Base-by-base conservation (phyloP, 257 asterid genomes). In the Agastache rugosa region DNA sequence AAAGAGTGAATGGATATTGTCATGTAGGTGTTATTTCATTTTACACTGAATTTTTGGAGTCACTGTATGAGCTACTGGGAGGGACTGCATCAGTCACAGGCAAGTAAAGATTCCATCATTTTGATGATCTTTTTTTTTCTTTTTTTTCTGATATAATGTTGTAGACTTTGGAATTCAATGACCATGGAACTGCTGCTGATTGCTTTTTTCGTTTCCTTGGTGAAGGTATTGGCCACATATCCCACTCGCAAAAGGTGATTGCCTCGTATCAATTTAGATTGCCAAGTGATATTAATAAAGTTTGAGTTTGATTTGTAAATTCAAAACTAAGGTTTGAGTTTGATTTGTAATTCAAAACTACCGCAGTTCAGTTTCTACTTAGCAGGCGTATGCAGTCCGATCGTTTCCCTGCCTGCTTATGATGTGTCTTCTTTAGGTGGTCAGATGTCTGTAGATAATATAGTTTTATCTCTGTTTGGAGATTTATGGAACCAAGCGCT, bases 71-170 rank as follows among this genome's bases (percentile, higher is more conserved):
- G 79, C 86, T 85, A 35, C 63, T 92, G 67, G 95, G 86, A 76
- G 97, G 93, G 75, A 81, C 82, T 77, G 97, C 97, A 47, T 86
- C 91, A 34, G 78, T 92, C 67, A 88, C 93, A 77, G 97, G 97
- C 88, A 85, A 83, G 87, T 65, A 37, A 59, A 35, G 44, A 69
- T n/a, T 44, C 23, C 34, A 20, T 14, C 39, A 47, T n/a, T 51
- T n/a, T 8, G 0, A 72, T 48, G 17, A 44, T n/a, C 56, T 73
- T 22, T 23, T 44, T 5, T 29, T 60, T 25, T 23, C 7, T 37
- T 25, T 35, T 14, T 4, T 0, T 35, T 1, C 4, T 3, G 37
- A 62, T 9, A 34, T 67, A 41, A 8, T 67, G n/a, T 37, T 70
- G 41, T 39, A 77, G 67, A 51, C 15, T 23, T 44, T 71, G 69